Conservation (phyloP, 345 rosid genomes). For the Lumnitzera littorea region DNA sequence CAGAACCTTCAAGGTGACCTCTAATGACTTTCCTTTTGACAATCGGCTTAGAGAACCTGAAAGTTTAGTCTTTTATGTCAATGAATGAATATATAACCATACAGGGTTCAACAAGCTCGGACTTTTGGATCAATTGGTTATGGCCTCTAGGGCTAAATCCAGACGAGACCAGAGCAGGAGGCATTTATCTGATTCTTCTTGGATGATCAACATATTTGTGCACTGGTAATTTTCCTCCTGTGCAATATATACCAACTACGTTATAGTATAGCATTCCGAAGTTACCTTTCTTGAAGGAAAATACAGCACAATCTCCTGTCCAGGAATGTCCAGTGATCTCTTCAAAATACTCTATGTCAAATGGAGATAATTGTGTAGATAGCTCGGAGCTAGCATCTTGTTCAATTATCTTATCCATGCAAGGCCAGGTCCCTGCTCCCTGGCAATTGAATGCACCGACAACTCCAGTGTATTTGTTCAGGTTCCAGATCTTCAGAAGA, state of each 20-base stretch:
- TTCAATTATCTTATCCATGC: conserved; percentile 13
- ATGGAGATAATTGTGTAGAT: conserved; percentile 29
- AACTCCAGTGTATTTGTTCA: conserved; percentile 45
- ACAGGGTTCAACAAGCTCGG: no score
- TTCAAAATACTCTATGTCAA: conserved; percentile 41
- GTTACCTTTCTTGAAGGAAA: conserved; percentile 39
- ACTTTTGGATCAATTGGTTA: no score
- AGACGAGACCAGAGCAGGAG: no score
- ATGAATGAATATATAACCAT: no score
- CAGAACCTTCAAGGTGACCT: conserved; percentile 20
- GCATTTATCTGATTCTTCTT: no score
- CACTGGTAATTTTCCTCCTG: not conserved
- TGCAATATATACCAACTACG: not conserved
- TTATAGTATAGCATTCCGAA: not conserved
- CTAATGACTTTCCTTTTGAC: conserved; percentile 19
- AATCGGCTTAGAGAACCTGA: conserved; percentile 28
- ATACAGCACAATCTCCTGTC: conserved; percentile 43
- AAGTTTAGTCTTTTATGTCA: not conserved
- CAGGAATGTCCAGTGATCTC: conserved; percentile 38
- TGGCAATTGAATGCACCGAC: conserved; percentile 53
- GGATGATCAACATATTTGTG: not conserved
- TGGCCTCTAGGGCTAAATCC: no score
- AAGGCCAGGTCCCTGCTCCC: conserved; percentile 55
- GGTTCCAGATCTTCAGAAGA: conserved; percentile 51
- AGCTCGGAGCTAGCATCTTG: conserved; percentile 10